Evolutionary conservation across 371 early-diverging fungal species (phyloP).

Genomic region (Mortierella sp.): DNA sequence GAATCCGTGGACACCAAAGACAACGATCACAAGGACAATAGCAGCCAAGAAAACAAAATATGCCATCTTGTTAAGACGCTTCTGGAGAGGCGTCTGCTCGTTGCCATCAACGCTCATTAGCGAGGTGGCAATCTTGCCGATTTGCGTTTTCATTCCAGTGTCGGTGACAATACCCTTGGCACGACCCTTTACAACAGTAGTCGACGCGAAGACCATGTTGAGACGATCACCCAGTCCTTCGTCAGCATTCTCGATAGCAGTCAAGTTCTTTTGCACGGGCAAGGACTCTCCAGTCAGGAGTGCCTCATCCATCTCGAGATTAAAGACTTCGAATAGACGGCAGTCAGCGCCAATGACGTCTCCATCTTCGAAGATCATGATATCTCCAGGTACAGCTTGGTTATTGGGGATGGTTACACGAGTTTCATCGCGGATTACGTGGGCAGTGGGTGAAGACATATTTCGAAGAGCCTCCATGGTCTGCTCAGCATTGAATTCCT

Average conservation of each 20-base stretch:
- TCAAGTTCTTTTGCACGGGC: constrained; percentile 75
- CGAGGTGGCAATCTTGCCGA: constrained; percentile 91
- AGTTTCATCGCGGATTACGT: constrained; percentile 87
- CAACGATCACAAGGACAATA: constrained; percentile 78
- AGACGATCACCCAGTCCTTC: constrained; percentile 35
- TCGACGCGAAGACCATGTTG: constrained; percentile 75
- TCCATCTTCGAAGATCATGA: constrained; percentile 89
- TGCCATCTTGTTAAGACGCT: constrained; percentile 80
- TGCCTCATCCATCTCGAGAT: constrained; percentile 91
- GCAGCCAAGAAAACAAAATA: constrained; percentile 77
- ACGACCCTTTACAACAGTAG: constrained; percentile 77
- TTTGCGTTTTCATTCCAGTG: constrained; percentile 91
- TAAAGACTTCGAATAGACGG: constrained; percentile 85
- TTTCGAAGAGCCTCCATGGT: constrained; percentile 91
- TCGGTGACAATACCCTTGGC: constrained; percentile 86
- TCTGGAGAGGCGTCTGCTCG: constrained; percentile 83
- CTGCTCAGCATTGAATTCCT: constrained; percentile 92
- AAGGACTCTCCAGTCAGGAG: constrained; percentile 91
- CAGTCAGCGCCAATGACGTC: constrained; percentile 94
- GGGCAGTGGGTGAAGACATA: constrained; percentile 85
- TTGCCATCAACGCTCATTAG: constrained; percentile 77
- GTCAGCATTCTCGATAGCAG: constrained; percentile 21
- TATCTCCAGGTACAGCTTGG: constrained; percentile 90
- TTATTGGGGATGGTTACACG: constrained; percentile 76
- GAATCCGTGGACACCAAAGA: constrained; percentile 76